Percentiles rank a stretch among this genome's conserved stretches.
Evolutionary conservation across 2,329 filamentous ascomycete species (phyloP).

Genomic region (Rutstroemia sp.): DNA sequence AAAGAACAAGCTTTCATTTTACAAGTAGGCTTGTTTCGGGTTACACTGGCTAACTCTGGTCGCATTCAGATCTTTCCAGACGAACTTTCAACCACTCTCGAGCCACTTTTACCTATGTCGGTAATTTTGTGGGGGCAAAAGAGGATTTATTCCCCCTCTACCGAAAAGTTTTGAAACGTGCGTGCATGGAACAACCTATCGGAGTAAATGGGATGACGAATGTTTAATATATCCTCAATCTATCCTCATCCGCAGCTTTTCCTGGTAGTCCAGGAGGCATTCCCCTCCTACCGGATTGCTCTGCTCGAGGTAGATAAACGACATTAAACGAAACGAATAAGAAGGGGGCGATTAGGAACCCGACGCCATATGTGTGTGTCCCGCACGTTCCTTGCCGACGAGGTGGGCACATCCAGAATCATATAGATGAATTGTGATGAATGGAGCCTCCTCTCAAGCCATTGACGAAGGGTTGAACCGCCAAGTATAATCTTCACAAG

Average conservation of each 20-base stretch:
- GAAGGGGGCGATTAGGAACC: conserved; percentile 1
- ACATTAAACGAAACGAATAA: neutral
- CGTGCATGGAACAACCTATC: neutral
- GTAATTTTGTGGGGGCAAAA: neutral
- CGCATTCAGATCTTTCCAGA: neutral
- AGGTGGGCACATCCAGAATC: neutral
- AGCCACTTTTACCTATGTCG: neutral
- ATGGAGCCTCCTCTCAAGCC: neutral
- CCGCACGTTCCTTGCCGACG: neutral
- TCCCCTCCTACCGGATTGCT: neutral
- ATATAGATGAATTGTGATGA: conserved; percentile 1
- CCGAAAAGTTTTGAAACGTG: neutral
- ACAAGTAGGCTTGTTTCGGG: neutral
- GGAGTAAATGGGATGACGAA: neutral
- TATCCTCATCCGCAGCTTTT: neutral
- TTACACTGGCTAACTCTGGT: neutral
- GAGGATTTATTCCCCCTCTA: neutral
- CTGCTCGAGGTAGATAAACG: neutral
- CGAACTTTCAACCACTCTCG: neutral
- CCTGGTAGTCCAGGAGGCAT: neutral
- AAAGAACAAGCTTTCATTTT: neutral
- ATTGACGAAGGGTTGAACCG: neutral
- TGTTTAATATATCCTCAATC: neutral
- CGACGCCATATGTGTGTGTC: neutral
- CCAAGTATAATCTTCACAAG: neutral